Base-by-base conservation (phyloP, 441 rosid species). In the Lepidium campestre region DNA sequence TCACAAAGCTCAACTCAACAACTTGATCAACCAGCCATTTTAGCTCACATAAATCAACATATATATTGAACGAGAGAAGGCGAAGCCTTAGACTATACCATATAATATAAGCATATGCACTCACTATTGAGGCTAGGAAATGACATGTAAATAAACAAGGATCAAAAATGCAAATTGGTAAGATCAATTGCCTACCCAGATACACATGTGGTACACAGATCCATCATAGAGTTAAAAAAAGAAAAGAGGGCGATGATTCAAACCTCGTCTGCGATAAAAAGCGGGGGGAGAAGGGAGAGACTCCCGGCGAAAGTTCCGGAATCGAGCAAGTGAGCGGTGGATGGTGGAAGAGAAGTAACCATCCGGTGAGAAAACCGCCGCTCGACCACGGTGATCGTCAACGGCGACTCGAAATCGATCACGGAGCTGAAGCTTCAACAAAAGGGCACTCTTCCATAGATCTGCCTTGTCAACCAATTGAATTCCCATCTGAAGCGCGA, bases 371-470 rank as follows among this genome's bases (percentile, higher is more conserved):
- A 84, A 81, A 18, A 78, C 70, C 7, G 78, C 70, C n/a, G 80
- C 75, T 1, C 82, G 80, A 67, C 72, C 81, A 31, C 82, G 85
- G 46, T 85, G 93, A 45, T 75, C 77, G 40, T 88, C 90, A 11
- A 93, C 98, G 18, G 87, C 96, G 49, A 93, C 84, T 23, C 94
- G 75, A 66, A 93, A 86, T n/a, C 93, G 88, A 46, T 90, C 86
- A 42, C 87, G 76, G 70, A 90, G 86, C 15, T 77, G 85, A 68
- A 84, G 85, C 78, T 86, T 96, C 7, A 93, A 73, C 10, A 76
- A 69, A 4, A 86, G 77, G 0, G 86, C 90, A 76, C 75, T 81
- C 83, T 82, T 90, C 96, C 97, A 92, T 25, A 85, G 82, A 77
- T 90, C 98, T 49, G 83, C 84, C 36, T 83, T 68, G 13, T 90